Conservation (phyloP, 2,329 filamentous ascomycete genomes). For the Tolypocladium nubicola region DNA sequence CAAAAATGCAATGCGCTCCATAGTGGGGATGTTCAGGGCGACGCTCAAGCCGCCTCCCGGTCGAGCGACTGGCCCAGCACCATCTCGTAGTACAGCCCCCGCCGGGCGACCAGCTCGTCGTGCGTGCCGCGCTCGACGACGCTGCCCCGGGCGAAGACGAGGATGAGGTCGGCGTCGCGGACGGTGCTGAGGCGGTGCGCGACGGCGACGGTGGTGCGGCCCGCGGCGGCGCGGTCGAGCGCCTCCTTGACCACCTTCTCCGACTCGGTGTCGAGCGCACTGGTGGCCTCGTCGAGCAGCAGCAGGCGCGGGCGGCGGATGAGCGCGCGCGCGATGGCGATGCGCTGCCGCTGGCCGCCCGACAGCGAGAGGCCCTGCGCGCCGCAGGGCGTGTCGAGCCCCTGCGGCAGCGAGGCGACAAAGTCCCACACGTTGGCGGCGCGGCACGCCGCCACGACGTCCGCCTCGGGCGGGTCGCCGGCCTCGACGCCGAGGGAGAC, state of each 20-base stretch:
- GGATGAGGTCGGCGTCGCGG: constrained; percentile 52
- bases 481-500: constrained; percentile 35
- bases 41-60: constrained; percentile 12
- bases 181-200: constrained; percentile 47
- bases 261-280: constrained; percentile 51
- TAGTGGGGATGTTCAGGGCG: too few species aligned
- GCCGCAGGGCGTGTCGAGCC: constrained; percentile 53
- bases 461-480: constrained; percentile 18
- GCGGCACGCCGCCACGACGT: constrained; percentile 37
- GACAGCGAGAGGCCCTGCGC: constrained; percentile 59
- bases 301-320: constrained; percentile 56
- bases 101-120: constrained; percentile 39
- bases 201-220: constrained; percentile 49
- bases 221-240: constrained; percentile 35
- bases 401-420: constrained; percentile 43
- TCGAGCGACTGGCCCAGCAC: constrained; percentile 33
- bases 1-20: too few species aligned
- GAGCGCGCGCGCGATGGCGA: constrained; percentile 63
- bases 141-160: constrained; percentile 38
- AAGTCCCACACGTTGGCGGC: constrained; percentile 48
- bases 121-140: constrained; percentile 53
- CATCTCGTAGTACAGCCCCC: constrained; percentile 43
- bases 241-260: constrained; percentile 56
- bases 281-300: constrained; percentile 64
- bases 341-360: constrained; percentile 62